A percentile compares a stretch with the other conserved stretches of the same genome.
phyloP scores from a whole-genome alignment of 2,329 filamentous ascomycete genomes.

The Furcasterigmium furcatum region DNA sequence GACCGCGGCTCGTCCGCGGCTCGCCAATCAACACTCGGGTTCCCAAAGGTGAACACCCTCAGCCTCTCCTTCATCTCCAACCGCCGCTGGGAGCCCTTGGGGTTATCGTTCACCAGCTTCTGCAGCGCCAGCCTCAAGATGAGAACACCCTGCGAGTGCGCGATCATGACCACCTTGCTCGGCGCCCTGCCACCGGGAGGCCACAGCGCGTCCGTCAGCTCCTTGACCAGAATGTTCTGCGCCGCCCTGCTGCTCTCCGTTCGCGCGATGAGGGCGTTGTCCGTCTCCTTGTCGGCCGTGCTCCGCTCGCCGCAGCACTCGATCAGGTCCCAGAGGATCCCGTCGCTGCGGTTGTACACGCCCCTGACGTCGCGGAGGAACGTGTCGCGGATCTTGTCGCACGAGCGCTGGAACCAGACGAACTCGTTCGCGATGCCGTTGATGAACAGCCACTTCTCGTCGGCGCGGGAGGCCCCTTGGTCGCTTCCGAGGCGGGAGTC shows the following conservation, averaged over 20 bases:
- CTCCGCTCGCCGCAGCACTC: conserved; percentile 7
- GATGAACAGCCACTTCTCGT: conserved; percentile 2
- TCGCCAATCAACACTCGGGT: conserved; percentile 9
- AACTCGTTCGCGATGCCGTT: conserved; percentile 4
- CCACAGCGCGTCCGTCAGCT: conserved; percentile 1
- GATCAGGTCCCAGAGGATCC: conserved; percentile 12
- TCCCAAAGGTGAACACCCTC: conserved; percentile 4
- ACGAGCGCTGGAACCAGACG: conserved; percentile 2
- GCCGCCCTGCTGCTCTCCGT: conserved; percentile 3
- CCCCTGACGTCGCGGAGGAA: conserved; percentile 9
- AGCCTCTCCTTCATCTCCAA: not conserved
- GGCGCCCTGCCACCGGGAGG: not conserved
- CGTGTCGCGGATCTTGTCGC: conserved; percentile 7
- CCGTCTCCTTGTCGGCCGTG: not conserved
- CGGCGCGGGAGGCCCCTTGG: not conserved
- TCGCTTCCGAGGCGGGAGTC: not conserved
- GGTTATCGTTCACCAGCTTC: not conserved
- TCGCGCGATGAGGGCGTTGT: conserved; percentile 5
- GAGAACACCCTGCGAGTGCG: conserved; percentile 8
- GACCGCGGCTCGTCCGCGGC: not conserved
- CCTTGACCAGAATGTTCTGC: conserved; percentile 2
- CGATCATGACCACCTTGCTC: conserved; percentile 7
- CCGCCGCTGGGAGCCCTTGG: not conserved
- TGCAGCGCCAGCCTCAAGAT: conserved; percentile 6
- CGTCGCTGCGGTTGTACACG: conserved; percentile 11